Base-by-base conservation (phyloP, 148 eudicot genomes). In the Silene conica region DNA sequence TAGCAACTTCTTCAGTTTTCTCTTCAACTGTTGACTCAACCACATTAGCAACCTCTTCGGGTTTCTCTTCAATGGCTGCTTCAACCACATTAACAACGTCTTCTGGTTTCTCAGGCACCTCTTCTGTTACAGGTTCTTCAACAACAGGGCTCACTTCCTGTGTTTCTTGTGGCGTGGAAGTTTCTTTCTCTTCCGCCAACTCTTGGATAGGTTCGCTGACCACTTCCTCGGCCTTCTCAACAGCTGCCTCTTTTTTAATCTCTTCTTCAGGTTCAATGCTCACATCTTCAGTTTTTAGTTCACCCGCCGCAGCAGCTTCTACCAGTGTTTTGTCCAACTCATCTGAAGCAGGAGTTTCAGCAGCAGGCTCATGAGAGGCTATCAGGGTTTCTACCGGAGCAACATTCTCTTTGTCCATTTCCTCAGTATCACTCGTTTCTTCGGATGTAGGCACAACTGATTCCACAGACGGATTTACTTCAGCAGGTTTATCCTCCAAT, bases 381-480 rank as follows among this genome's bases (percentile, higher is more conserved):
- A 58, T 58, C 52, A 56, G 0, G 0, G 56, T 79, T 79, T 68
- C 82, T 55, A 74, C 75, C 16, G 74, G 7, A 70, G 59, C 55
- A 65, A 70, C 75, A 23, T 41, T 62, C 25, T 71, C 81, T 18
- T 73, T 62, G 63, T 73, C 71, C 2, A 50, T 79, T 43, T 76
- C 85, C 52, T 79, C 80, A 34, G 74, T 4, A 28, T 69, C 75
- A 4, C 80, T 45, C 71, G 74, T 16, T 68, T 73, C 81, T 76
- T 78, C 83, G 8, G 67, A 38, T 76, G 69, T 79, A 70, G 82
- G 63, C 80, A 80, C 80, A 46, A 74, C 83, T 31, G 66, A 67
- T 64, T 63, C 70, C 19, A 38, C 76, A 67, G 77, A 23, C 16
- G 77, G 26, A 20, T 73, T 73, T 62, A 67, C 81, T 78, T 61